These are phyloP conservation scores for Penicilliopsis zonata DNA, from an alignment of 495 filamentous ascomycete genomes.

Conservation along the genomic window DNA sequence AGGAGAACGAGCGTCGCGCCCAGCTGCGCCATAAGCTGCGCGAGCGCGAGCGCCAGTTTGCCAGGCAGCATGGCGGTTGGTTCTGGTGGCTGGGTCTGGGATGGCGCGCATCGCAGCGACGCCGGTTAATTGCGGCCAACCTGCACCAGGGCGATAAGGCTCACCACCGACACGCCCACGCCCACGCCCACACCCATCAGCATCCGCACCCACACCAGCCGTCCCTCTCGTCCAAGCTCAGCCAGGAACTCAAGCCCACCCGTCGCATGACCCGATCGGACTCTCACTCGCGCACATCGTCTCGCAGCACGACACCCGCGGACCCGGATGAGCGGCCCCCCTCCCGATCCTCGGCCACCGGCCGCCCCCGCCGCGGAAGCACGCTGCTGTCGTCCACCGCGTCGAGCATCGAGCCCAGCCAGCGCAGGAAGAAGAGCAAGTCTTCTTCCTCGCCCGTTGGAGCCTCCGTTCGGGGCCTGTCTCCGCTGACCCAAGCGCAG, in stretches of 20 bases:
- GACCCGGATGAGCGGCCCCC: slow-evolving; percentile 27
- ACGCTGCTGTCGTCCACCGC: slow-evolving; percentile 11
- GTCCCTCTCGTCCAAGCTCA: slow-evolving; percentile 16
- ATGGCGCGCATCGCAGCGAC: slow-evolving; percentile 47
- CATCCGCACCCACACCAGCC: slow-evolving; percentile 21
- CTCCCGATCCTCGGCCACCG: slow-evolving; percentile 20
- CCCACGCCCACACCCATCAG: slow-evolving; percentile 9
- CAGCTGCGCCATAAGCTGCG: slow-evolving; percentile 56
- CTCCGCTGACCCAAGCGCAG: slow-evolving; percentile 32
- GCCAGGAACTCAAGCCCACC: slow-evolving; percentile 21
- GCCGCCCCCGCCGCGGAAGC: slow-evolving; percentile 26
- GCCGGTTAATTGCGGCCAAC: slow-evolving; percentile 20
- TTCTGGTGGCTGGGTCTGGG: slow-evolving; percentile 57
- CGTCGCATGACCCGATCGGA: slow-evolving; percentile 31
- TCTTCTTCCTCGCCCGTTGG: slow-evolving; percentile 8
- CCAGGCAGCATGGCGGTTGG: slow-evolving; percentile 62
- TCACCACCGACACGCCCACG: slow-evolving; percentile 11
- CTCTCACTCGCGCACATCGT: slow-evolving; percentile 35
- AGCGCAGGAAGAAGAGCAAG: slow-evolving; percentile 23
- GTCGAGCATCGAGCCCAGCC: slow-evolving; percentile 16
- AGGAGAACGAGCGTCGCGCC: slow-evolving; percentile 81
- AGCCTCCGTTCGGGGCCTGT: slow-evolving; percentile 22
- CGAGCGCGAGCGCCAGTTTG: slow-evolving; percentile 50
- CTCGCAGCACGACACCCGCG: slow-evolving; percentile 37
- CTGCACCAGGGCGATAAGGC: too few species aligned